A percentile compares a stretch with the other conserved stretches of the same genome.
Evolutionary conservation across 352 stramenopile genomes (phyloP).

Genomic region (Phytophthora boehmeriae): DNA sequence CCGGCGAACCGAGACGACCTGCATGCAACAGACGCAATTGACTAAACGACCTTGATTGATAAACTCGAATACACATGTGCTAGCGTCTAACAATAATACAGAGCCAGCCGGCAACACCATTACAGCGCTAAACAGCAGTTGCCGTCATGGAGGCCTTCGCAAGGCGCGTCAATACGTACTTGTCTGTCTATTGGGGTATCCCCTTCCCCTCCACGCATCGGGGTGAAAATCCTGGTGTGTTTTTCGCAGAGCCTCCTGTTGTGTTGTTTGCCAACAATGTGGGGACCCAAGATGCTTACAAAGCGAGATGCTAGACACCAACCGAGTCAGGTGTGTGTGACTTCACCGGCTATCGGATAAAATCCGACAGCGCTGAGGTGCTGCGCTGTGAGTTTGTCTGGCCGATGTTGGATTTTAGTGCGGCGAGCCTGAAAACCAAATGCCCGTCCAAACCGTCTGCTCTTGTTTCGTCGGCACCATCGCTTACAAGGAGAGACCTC

Average conservation of each 20-base stretch:
- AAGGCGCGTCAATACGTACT: background rate
- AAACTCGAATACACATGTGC: slow-evolving; percentile 27
- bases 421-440: slow-evolving; percentile 1
- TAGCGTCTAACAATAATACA: slow-evolving; percentile 12
- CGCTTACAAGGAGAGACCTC: slow-evolving; percentile 13
- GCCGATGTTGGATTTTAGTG: background rate
- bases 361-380: slow-evolving; percentile 8
- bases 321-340: slow-evolving; percentile 10
- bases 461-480: slow-evolving; percentile 21
- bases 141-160: background rate
- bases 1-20: background rate
- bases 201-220: slow-evolving; percentile 31
- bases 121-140: slow-evolving; percentile 21
- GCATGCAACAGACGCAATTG: slow-evolving; percentile 11
- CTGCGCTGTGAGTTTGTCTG: background rate
- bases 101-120: slow-evolving; percentile 2
- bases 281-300: background rate
- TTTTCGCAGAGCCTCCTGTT: slow-evolving; percentile 20
- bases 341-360: slow-evolving; percentile 17
- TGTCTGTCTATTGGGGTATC: slow-evolving; percentile 8
- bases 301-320: background rate
- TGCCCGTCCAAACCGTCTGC: slow-evolving; percentile 7
- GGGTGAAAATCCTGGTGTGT: slow-evolving; percentile 5
- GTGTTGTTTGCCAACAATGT: slow-evolving; percentile 9
- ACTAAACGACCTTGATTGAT: slow-evolving; percentile 28